phyloP scores from a whole-genome alignment of 2,329 filamentous ascomycete genomes.

The Diaporthe citrichinensis region DNA sequence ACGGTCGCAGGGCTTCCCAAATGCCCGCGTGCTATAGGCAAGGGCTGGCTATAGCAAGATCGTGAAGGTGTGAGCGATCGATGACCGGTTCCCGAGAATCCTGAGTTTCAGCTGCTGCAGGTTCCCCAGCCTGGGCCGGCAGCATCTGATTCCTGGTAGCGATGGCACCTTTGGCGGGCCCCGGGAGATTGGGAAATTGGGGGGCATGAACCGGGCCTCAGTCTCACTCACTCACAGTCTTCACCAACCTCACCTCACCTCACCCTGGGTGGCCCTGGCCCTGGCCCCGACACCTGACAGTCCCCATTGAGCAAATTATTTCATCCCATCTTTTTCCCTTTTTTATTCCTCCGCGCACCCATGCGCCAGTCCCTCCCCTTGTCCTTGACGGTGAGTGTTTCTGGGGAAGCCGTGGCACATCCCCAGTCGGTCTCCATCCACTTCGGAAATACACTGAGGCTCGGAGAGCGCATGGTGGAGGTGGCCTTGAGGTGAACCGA shows the following conservation, averaged over 20 bases:
- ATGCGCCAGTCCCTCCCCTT: neutral
- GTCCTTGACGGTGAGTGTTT: slow-evolving; percentile 29
- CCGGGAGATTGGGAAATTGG: slow-evolving; percentile 28
- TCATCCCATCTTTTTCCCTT: slow-evolving; percentile 27
- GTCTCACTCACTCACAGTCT: neutral
- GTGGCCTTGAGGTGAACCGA: neutral
- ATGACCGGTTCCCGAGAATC: slow-evolving; percentile 33
- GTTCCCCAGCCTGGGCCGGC: slow-evolving; percentile 29
- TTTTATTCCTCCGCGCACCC: slow-evolving; percentile 16
- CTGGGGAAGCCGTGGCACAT: slow-evolving; percentile 27
- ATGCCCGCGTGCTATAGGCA: slow-evolving; percentile 25
- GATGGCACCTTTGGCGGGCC: slow-evolving; percentile 32
- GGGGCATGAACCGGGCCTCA: slow-evolving; percentile 16
- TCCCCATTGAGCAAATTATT: slow-evolving; percentile 33
- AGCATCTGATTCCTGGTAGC: slow-evolving; percentile 18
- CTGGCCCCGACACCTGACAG: slow-evolving; percentile 22
- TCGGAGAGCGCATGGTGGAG: slow-evolving; percentile 3
- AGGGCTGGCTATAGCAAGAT: slow-evolving; percentile 30
- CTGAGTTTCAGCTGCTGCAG: slow-evolving; percentile 37
- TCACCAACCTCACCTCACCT: slow-evolving; percentile 10
- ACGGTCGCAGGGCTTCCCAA: slow-evolving; percentile 24
- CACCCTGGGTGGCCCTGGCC: slow-evolving; percentile 1
- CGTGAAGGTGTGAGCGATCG: slow-evolving; percentile 35
- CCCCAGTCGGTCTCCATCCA: slow-evolving; percentile 16
- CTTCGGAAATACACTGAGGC: slow-evolving; percentile 8